Evolutionary conservation across 2,329 filamentous ascomycete genomes (phyloP).

Genomic region (Aureobasidium leucospermi): DNA sequence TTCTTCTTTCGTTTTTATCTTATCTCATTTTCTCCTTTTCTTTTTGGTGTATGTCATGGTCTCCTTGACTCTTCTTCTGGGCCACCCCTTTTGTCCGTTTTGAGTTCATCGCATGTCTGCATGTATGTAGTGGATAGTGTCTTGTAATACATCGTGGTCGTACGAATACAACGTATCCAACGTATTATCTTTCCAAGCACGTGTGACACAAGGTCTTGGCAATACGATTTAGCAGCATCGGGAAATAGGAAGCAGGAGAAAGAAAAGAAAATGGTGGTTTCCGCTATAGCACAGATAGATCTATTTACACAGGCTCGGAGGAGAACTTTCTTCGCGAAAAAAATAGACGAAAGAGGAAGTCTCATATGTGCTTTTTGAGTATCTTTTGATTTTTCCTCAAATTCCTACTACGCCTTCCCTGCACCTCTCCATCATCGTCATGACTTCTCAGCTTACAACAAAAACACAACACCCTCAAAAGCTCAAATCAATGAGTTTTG

Average conservation of each 20-base stretch:
- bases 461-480: background rate
- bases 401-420: background rate
- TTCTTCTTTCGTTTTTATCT: slow-evolving; percentile 1
- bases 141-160: background rate
- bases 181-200: no score
- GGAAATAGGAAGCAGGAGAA: background rate
- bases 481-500: background rate
- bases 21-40: background rate
- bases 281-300: slow-evolving; percentile 14
- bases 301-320: slow-evolving; percentile 13
- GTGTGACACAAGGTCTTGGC: background rate
- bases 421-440: background rate
- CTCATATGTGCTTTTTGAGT: slow-evolving; percentile 6
- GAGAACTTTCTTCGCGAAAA: background rate
- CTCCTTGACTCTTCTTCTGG: background rate
- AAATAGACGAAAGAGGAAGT: background rate
- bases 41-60: background rate
- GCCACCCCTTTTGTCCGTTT: background rate
- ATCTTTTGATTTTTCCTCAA: background rate
- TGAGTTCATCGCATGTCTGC: background rate
- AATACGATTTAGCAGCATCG: background rate
- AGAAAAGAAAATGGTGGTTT: slow-evolving; percentile 8
- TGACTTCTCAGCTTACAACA: background rate
- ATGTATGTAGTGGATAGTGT: background rate
- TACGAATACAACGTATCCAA: background rate